Evolutionary conservation across 1,284 basidiomycete species (phyloP), one percentile per base, ranked within the genome.

Genomic region (Ceratobasidium sp.): DNA sequence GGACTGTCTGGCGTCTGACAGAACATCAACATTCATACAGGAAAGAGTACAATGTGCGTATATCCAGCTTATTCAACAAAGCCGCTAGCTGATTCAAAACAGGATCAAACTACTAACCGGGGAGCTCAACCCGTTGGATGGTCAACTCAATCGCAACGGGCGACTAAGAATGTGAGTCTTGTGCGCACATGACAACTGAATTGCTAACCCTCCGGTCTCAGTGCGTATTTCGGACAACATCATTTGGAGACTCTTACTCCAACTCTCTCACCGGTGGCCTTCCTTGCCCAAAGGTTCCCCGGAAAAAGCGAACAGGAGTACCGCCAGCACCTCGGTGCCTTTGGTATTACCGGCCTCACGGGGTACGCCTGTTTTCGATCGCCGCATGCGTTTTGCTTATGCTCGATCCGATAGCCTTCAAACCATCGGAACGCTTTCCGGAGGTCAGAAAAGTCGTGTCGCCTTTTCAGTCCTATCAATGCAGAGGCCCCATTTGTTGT

Each of bases 261-360:
- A 0, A 87, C 86, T 3, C 88, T 97, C 86, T 91, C 90, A 14
- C 93, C 96, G 0, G 98, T 99, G 8, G 91, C 94, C 77, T 98
- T 98, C 85, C 84, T 99, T 35, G 93, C 94, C 21, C 89, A 90
- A 49, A 93, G 89, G 79, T 98, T 94, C 85, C 98, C 98, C 0
- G 98, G 98, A 1, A 93, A 92, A 82, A 94, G 89, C 5, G 98
- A 98, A 81, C 97, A 98, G 80, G 98, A 99, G 81, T 99, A 99
- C 81, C 89, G 98, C 75, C 83, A 84, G 46, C 97, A 98, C 83
- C 86, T 99, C 16, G 98, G 98, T n/a, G 95, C 96, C 73, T 99
- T 99, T 84, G 97, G 98, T 77, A 98, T 98, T 79, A 98, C 94
- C 74, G 97, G 96, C 71, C 92, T 97, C 87, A 98, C 96, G 1